Evolutionary conservation across 768 basidiomycete species (phyloP).

Genomic region (Mrakia frigida): DNA sequence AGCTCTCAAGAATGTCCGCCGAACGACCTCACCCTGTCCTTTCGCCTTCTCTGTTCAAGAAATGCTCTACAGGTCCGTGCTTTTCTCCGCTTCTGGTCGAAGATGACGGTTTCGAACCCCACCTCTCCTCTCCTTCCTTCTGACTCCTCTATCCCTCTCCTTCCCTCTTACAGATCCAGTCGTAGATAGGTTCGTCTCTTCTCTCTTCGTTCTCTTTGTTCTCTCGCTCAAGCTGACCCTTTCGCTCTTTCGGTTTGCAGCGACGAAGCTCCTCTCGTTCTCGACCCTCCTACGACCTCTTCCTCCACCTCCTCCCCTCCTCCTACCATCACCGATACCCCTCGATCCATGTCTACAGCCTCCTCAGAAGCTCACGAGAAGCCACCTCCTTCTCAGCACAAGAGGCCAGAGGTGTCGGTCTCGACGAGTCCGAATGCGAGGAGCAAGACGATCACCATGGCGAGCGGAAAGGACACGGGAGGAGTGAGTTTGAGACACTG

Average conservation of each 20-base stretch:
- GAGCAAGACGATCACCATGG: slow-evolving; percentile 73
- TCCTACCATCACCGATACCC: slow-evolving; percentile 9
- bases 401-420: slow-evolving; percentile 8
- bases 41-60: background rate
- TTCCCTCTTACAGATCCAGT: background rate
- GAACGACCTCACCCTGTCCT: background rate
- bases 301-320: background rate
- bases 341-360: background rate
- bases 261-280: background rate
- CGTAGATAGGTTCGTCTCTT: background rate
- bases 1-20: too few species aligned
- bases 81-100: background rate
- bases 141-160: background rate
- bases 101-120: background rate
- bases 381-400: background rate
- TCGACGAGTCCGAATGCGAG: slow-evolving; percentile 56
- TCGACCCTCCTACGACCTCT: background rate
- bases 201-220: background rate
- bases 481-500: slow-evolving; percentile 53
- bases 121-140: background rate
- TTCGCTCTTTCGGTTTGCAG: background rate
- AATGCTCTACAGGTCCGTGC: background rate
- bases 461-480: slow-evolving; percentile 65
- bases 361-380: background rate
- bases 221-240: background rate